phyloP scores from a whole-genome alignment of 805 yeast species.

The Candida mattraensis region DNA sequence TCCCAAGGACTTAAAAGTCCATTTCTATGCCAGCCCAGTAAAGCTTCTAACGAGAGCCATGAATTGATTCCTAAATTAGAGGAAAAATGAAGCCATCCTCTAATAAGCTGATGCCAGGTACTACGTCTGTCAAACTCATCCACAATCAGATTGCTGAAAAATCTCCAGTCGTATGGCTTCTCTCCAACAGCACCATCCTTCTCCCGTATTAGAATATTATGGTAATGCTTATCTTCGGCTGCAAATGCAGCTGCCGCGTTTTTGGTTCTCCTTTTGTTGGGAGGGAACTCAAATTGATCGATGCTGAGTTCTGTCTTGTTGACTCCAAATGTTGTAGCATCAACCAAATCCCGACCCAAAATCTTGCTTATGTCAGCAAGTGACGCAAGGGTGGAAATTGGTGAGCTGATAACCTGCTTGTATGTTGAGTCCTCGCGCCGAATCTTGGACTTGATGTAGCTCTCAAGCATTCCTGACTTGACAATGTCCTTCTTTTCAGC shows the following conservation, averaged over 20 bases:
- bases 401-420: constrained; percentile 32
- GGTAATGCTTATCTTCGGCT: constrained; percentile 33
- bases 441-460: constrained; percentile 33
- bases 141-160: constrained; percentile 47
- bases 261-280: constrained; percentile 29
- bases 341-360: constrained; percentile 32
- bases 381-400: constrained; percentile 29
- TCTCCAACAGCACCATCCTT: constrained; percentile 32
- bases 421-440: constrained; percentile 20
- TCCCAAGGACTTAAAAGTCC: constrained; percentile 57
- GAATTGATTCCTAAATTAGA: constrained; percentile 42
- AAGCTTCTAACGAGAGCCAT: constrained; percentile 51
- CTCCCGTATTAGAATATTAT: constrained; percentile 32
- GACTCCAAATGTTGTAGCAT: constrained; percentile 24
- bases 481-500: constrained; percentile 32
- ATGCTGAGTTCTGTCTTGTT: constrained; percentile 19
- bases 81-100: constrained; percentile 46
- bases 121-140: constrained; percentile 42
- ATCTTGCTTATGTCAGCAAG: constrained; percentile 28
- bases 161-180: constrained; percentile 64
- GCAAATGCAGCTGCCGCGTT: constrained; percentile 34
- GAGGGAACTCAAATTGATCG: constrained; percentile 28
- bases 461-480: constrained; percentile 36
- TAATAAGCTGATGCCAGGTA: constrained; percentile 43
- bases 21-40: constrained; percentile 51